phyloP scores from a whole-genome alignment of 257 asterid species.

The Fraxinus anomala region DNA sequence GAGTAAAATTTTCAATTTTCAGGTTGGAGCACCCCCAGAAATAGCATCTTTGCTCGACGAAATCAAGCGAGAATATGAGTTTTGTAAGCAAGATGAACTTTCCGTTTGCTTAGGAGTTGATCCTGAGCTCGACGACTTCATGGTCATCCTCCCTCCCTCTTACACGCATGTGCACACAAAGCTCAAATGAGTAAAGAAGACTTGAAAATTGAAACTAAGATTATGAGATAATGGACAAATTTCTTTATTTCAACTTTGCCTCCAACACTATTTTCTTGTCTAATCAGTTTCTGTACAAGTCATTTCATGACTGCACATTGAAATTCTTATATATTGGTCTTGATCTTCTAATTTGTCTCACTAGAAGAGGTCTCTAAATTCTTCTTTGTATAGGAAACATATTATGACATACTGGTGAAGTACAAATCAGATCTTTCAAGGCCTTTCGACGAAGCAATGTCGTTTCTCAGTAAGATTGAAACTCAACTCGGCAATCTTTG shows the following conservation, averaged over 20 bases:
- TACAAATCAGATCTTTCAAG: conserved; percentile 71
- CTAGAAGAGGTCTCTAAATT: neutral
- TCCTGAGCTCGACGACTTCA: conserved; percentile 71
- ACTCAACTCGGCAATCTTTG: conserved; percentile 63
- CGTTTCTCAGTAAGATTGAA: conserved; percentile 70
- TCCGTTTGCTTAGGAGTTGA: conserved; percentile 40
- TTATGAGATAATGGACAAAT: no score
- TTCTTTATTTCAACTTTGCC: no score
- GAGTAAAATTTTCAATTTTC: neutral
- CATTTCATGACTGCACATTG: no score
- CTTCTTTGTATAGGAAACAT: conserved; percentile 53
- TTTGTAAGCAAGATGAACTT: conserved; percentile 22
- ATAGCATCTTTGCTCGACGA: conserved; percentile 49
- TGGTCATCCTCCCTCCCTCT: conserved; percentile 47
- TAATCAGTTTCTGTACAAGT: no score
- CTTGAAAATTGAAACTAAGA: neutral
- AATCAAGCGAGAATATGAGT: conserved; percentile 45
- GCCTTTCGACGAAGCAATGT: conserved; percentile 85
- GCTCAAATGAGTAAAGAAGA: neutral
- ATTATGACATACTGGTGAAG: conserved; percentile 63
- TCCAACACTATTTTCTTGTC: no score
- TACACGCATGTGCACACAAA: neutral
- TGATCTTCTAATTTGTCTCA: neutral
- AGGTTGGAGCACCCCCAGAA: conserved; percentile 76
- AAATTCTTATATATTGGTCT: no score